Evolutionary conservation across 331 rosid species (phyloP).

Genomic region (Acacia concinna): DNA sequence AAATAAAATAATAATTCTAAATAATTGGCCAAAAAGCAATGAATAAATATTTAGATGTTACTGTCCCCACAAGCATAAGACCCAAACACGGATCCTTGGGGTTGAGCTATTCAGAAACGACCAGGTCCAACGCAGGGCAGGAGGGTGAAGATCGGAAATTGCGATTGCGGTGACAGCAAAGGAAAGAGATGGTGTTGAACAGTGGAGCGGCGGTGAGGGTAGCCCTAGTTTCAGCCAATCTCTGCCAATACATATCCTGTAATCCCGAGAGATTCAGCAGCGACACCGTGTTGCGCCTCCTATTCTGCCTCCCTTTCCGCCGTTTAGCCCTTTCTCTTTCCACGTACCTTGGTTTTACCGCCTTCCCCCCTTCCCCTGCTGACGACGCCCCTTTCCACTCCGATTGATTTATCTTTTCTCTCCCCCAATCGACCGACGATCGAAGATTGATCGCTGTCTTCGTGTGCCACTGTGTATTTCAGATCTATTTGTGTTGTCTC

Average conservation of each 20-base stretch:
- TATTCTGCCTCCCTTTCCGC: constrained; percentile 72
- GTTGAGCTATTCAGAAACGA: constrained; percentile 19
- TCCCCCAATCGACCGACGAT: neutral
- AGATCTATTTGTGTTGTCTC: neutral
- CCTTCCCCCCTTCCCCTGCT: constrained; percentile 27
- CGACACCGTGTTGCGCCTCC: constrained; percentile 54
- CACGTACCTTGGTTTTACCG: constrained; percentile 31
- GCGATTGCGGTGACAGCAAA: neutral
- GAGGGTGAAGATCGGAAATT: neutral
- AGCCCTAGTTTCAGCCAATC: constrained; percentile 59
- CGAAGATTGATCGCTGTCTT: neutral
- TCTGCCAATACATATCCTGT: constrained; percentile 79
- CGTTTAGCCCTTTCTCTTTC: constrained; percentile 46
- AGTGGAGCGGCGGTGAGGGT: constrained; percentile 55
- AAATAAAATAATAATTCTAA: too few relatives aligned
- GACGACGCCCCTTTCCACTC: constrained; percentile 34
- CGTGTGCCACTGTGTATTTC: neutral
- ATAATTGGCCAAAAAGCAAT: neutral
- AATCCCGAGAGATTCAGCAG: constrained; percentile 63
- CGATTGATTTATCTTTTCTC: constrained; percentile 27
- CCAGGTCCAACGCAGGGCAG: neutral
- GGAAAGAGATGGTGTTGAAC: constrained; percentile 64
- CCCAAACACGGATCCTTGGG: neutral
- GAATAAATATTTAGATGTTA: too few relatives aligned
- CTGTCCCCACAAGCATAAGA: neutral